Evolutionary conservation across 202 grass and related monocot genomes (phyloP), one percentile per base, ranked within the genome.

Genomic region (Setaria viridis): DNA sequence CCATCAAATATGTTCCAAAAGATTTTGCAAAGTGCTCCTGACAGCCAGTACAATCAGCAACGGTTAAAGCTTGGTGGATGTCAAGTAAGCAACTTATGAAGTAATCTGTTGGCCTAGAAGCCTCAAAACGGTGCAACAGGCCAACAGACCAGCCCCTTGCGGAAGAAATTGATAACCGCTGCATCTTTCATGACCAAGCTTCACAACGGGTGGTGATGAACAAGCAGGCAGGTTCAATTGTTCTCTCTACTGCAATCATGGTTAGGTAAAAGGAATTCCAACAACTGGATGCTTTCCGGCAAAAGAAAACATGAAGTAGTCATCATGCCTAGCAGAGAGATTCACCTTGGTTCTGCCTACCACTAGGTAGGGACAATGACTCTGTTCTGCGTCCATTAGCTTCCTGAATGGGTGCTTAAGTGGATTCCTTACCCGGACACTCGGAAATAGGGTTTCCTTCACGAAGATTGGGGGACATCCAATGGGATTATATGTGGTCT

Each of bases 401-500:
- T 55, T 74, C 15, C 4, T 32, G 49, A 50, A 54, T 33, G 48
- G 30, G 4, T 32, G 72, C 30, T 35, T 55, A 74, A 35, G 30
- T 74, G 1, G 48, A 55, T 74, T 37, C 49, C 32, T 37, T 66
- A 66, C 34, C 63, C 15, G 6, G 21, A 17, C 14, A 65, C 62
- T 8, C 5, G 0, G 62, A 34, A 34, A 34, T 64, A 37, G 32
- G 32, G 1, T 65, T 37, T 5, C 32, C 32, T 16, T 55, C 2
- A 1, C 72, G 32, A 55, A 55, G 32, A 12, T 56, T 37, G 9
- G 17, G 50, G 16, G 10, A n/a, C 7, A 37, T 12, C 9, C 0
- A 4, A 13, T 50, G 50, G 72, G 72, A 8, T 56, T 78, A 82
- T 84, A 79, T 80, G 69, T 30, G 77, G 80, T 69, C 87, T 80